Evolutionary conservation across 2,329 filamentous ascomycete species (phyloP).

Genomic region (Monilinia polystroma): DNA sequence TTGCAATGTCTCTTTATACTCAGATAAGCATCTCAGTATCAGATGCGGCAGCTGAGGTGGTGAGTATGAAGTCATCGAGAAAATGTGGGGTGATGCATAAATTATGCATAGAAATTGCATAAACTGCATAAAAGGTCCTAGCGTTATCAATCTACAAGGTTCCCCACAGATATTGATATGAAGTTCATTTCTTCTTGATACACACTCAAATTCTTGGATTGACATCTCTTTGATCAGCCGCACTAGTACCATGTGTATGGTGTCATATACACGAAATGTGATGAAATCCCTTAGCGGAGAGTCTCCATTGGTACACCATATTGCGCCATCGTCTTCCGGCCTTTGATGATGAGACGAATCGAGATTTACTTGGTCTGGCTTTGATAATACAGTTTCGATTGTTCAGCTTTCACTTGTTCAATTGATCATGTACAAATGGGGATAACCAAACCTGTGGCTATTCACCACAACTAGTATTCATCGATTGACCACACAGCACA

Average conservation of each 20-base stretch:
- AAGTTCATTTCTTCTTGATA: not conserved
- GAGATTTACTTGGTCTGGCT: not conserved
- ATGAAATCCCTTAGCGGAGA: not conserved
- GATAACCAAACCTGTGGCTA: not conserved
- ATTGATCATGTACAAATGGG: not conserved
- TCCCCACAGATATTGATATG: slow-evolving; percentile 1
- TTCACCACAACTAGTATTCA: not conserved
- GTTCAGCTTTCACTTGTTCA: not conserved
- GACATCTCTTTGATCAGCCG: not conserved
- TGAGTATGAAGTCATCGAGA: slow-evolving; percentile 11
- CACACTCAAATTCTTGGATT: not conserved
- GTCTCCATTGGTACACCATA: slow-evolving; percentile 3
- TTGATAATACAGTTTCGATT: not conserved
- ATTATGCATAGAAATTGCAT: not conserved
- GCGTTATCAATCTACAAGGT: not conserved
- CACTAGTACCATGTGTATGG: not conserved
- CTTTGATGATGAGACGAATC: not conserved
- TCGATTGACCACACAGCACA: not conserved
- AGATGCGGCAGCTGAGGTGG: not conserved
- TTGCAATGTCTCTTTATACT: not conserved
- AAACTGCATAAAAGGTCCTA: not conserved
- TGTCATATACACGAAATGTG: slow-evolving; percentile 1
- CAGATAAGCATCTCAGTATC: not conserved
- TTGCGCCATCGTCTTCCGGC: not conserved
- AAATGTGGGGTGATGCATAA: slow-evolving; percentile 18